Evolutionary conservation across 2,329 filamentous ascomycete species (phyloP), one percentile per base, ranked within the genome.

Genomic region (Curvularia sp.): DNA sequence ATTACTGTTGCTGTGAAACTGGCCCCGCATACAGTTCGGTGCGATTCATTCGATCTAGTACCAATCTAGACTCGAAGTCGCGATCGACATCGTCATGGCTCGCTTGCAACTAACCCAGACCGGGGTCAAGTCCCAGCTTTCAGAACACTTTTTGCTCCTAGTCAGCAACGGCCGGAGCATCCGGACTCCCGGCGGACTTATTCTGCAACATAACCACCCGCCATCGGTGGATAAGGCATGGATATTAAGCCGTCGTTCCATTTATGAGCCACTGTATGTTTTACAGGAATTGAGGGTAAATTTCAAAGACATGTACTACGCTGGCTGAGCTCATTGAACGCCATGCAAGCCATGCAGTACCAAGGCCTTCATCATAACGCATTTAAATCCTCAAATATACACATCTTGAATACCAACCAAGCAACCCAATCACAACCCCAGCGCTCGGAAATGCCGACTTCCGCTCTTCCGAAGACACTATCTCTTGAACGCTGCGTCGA

Each of bases 21-120:
- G 20, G 3, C 20, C 28, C 18, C 30, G 46, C 30, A 35, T 43
- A 26, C 22, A 24, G 5, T 12, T n/a, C 8, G 12, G 30, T 33
- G 15, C 35, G 26, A 38, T 60, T 31, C 53, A 55, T 64, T 60
- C 66, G 69, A 62, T 35, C 48, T 50, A 51, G 48, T 49, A 51
- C 55, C 57, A 58, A 60, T 61, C 56, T 63, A 58, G 67, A 69
- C 64, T 66, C 35, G 56, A 33, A 53, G 51, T 59, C 43, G 60
- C 56, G 65, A 74, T 74, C 68, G 66, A 66, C 70, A 64, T 59
- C 68, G 66, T 74, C 71, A 73, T 63, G 44, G 5, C 56, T 55
- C 55, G 60, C 57, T 51, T 58, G 49, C 24, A 15, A 15, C 43
- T 33, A 35, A 26, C 8, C 31, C 3, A 5, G 43, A 49, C 62